These are phyloP conservation scores for Turnera subulata DNA, from an alignment of 345 rosid genomes.

Conservation along the genomic window DNA sequence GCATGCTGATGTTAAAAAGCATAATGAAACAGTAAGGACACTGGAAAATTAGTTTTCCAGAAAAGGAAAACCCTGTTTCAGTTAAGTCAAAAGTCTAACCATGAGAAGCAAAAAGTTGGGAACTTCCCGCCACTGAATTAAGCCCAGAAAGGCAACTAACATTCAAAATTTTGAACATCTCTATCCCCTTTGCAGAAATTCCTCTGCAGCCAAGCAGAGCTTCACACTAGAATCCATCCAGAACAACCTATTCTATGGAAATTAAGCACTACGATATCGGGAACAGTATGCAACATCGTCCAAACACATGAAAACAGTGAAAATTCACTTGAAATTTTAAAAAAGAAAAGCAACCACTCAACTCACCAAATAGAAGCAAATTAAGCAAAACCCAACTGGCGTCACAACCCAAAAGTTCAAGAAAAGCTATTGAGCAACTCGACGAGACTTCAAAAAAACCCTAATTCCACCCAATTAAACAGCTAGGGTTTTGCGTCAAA, in stretches of 20 bases:
- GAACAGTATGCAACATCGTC: neutral
- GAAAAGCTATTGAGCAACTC: neutral
- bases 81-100: neutral
- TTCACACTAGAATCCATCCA: conserved; percentile 1
- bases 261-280: neutral
- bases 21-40: too few species aligned
- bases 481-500: neutral
- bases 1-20: too few species aligned
- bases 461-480: conserved; percentile 12
- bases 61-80: neutral
- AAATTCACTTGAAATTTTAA: neutral
- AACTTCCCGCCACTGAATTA: neutral
- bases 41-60: neutral
- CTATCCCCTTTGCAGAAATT: neutral
- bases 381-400: conserved; percentile 5
- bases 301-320: conserved; percentile 2
- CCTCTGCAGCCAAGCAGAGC: neutral
- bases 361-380: neutral
- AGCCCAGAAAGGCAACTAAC: neutral
- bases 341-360: neutral
- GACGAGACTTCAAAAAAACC: conserved; percentile 10
- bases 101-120: neutral
- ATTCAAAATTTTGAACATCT: neutral
- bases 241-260: neutral
- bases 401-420: neutral